Evolutionary conservation across 1,139 yeast genomes (phyloP).

Genomic region (Suhomyces kunorum): DNA sequence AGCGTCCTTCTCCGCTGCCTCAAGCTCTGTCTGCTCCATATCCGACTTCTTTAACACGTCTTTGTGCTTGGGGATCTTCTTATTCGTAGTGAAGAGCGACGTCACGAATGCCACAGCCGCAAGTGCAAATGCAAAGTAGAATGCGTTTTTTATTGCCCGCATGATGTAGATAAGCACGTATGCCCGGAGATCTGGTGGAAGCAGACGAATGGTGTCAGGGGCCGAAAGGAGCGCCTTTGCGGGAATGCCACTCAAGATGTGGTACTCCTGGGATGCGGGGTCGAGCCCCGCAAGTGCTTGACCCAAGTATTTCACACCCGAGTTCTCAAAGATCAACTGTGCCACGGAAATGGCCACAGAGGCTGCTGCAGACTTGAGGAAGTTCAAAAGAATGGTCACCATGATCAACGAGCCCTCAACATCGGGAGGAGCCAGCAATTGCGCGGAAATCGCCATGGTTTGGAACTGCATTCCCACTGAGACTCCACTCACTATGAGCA

Average conservation of each 20-base stretch:
- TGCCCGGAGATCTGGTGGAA: slow-evolving; percentile 27
- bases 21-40: too few relatives aligned
- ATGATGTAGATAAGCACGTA: slow-evolving; percentile 34
- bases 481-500: slow-evolving; percentile 54
- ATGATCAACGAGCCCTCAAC: slow-evolving; percentile 52
- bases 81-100: slow-evolving; percentile 31
- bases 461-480: slow-evolving; percentile 59
- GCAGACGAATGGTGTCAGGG: slow-evolving; percentile 29
- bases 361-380: slow-evolving; percentile 50
- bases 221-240: slow-evolving; percentile 28
- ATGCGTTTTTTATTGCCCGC: slow-evolving; percentile 42
- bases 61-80: slow-evolving; percentile 37
- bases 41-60: slow-evolving; percentile 27
- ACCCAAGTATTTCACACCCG: slow-evolving; percentile 27
- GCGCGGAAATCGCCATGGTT: slow-evolving; percentile 52
- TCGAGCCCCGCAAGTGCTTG: slow-evolving; percentile 19
- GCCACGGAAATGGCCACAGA: slow-evolving; percentile 49
- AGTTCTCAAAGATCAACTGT: slow-evolving; percentile 45
- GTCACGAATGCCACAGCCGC: slow-evolving; percentile 28
- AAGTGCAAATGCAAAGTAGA: slow-evolving; percentile 41
- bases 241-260: slow-evolving; percentile 21
- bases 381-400: slow-evolving; percentile 50
- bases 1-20: too few relatives aligned
- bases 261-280: slow-evolving; percentile 19
- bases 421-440: slow-evolving; percentile 53